Conservation (phyloP, 352 stramenopile genomes). For the Pilasporangium apinafurcum region DNA sequence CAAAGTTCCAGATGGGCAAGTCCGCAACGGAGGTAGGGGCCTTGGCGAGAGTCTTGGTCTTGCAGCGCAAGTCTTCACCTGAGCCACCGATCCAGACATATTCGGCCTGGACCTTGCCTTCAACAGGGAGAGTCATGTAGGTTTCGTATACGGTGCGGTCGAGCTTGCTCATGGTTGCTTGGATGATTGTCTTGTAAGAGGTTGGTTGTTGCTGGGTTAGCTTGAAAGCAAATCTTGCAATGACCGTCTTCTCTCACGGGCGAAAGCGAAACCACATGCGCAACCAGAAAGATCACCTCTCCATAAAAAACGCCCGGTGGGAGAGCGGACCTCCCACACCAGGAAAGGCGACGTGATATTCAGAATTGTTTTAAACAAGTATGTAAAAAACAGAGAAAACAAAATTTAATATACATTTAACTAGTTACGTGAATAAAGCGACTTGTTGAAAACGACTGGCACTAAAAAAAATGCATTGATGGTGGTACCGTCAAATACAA, state of each 20-base stretch:
- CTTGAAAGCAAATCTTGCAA: constrained; percentile 59
- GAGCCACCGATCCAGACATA: constrained; percentile 96
- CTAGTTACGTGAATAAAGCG: no score
- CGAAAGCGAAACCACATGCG: background rate
- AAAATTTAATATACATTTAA: no score
- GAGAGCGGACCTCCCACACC: no score
- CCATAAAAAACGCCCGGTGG: no score
- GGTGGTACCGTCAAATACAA: no score
- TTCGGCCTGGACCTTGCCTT: constrained; percentile 76
- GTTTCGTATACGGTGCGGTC: constrained; percentile 74
- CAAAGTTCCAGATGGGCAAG: constrained; percentile 97
- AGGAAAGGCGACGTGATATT: no score
- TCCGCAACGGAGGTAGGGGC: constrained; percentile 59
- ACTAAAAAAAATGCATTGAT: no score
- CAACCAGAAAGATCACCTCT: background rate
- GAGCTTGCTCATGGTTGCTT: constrained; percentile 67
- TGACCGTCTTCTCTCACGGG: no score
- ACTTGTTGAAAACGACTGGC: no score
- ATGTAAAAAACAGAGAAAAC: no score
- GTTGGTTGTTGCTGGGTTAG: constrained; percentile 4
- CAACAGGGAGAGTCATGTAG: constrained; percentile 63
- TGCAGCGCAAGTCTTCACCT: constrained; percentile 89
- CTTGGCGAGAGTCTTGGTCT: constrained; percentile 90
- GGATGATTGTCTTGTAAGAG: background rate
- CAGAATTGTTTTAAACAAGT: no score